Evolutionary conservation across 2,329 filamentous ascomycete genomes (phyloP), one percentile per base, ranked within the genome.

Genomic region (Alternaria longipes): DNA sequence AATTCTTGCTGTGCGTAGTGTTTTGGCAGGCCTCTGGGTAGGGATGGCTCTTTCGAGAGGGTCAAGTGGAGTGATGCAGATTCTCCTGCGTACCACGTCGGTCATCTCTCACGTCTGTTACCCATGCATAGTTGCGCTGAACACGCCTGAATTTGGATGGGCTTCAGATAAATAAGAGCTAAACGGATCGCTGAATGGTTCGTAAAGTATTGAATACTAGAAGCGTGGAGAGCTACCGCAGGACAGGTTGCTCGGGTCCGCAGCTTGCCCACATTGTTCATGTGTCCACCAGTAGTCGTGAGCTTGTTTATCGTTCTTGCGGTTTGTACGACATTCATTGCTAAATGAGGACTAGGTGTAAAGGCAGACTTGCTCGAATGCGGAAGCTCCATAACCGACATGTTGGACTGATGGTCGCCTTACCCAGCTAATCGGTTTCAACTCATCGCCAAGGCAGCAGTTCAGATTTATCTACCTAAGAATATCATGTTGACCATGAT

Each of bases 11-110:
- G 11, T 30, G 28, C 1, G 9, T 12, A 2, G 8, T 30, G 9
- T 30, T 30, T 11, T 30, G 28, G 8, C 11, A 5, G 28, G 4
- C 11, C 3, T 30, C 3, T 12, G 8, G 3, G 0, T 11, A 12
- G 1, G 8, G 4, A 12, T 4, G 28, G 28, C 28, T 36, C 65
- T 3, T 40, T 53, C 9, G 63, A 68, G 46, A 51, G 54, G 40
- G 56, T 44, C 54, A 53, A 44, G 63, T 64, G 6, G 12, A 2
- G 0, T 5, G 34, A 7, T 38, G 34, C 34, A n/a, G 16, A n/a
- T 2, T 5, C 12, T 36, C 32, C 11, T 36, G 3, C 4, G 32
- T 0, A 36, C 32, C 32, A 14, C 32, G 12, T 36, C 2, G 4
- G 2, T 14, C 1, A 6, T 16, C 0, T 36, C 5, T 16, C 12